Evolutionary conservation across 1,139 yeast genomes (phyloP), one percentile per base, ranked within the genome.

Genomic region (Eremothecium cymbalariae): DNA sequence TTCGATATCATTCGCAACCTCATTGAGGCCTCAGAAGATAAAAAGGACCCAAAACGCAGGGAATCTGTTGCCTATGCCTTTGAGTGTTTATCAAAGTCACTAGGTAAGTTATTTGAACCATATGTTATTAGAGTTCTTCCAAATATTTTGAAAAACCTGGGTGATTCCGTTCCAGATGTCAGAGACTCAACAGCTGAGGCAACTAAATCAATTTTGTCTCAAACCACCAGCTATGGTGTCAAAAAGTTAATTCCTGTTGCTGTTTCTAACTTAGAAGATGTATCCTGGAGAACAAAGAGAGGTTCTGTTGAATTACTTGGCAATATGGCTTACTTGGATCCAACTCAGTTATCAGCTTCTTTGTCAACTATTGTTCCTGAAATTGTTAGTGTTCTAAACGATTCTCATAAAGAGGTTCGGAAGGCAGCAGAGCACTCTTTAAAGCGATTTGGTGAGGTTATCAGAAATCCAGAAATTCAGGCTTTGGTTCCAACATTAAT

Each of bases 301-400:
- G 98, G 97, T 8, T 85, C 97, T 5, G 98, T 90, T 19, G 98
- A 93, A 54, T 65, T 90, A 41, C 68, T 90, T 33, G 98, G 99
- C 60, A 78, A 95, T 18, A 93, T 90, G 98, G 98, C 98, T 0
- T 90, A 88, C 56, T 69, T 93, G 45, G 96, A 90, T 52, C 98
- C 98, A 4, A 72, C 93, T 2, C 98, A 90, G 57, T 68, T 93
- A 48, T 85, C 97, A 4, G 74, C 88, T 0, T 85, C 95, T 1
- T 67, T 90, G 48, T 83, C 95, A 0, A 74, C 77, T 0, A 88
- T 90, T 61, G 84, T 90, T 42, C 99, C 99, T 2, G 95, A 88
- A 55, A 85, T 90, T 61, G 98, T 90, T 38, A 90, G 94, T 46
- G 95, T 88, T 14, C 67, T 93, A 53, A 88, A 84, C 53, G 98